These are phyloP conservation scores for Monosporascus sp. DNA, from an alignment of 2,329 filamentous ascomycete species.

Conservation along the genomic window DNA sequence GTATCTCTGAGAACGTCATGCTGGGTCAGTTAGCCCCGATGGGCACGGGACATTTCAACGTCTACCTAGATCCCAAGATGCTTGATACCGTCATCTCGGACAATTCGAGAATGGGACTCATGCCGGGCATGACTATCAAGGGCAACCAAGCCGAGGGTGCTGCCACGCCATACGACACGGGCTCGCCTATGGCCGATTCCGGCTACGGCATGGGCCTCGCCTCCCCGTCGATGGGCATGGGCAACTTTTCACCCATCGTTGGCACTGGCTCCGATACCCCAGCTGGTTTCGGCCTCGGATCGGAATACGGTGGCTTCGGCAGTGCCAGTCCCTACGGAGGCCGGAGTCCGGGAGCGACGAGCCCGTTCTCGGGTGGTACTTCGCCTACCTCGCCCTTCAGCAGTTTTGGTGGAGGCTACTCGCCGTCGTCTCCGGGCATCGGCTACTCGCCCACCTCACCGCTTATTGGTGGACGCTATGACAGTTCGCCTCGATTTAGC, in stretches of 20 bases:
- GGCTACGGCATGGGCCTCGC: conserved; percentile 57
- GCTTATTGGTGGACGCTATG: conserved; percentile 51
- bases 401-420: conserved; percentile 56
- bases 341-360: conserved; percentile 65
- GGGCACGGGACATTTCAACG: conserved; percentile 93
- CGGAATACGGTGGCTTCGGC: conserved; percentile 52
- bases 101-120: conserved; percentile 78
- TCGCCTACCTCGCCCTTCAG: conserved; percentile 63
- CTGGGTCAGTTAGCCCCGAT: conserved; percentile 94
- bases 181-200: conserved; percentile 71
- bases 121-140: conserved; percentile 74
- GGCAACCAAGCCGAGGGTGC: conserved; percentile 73
- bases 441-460: conserved; percentile 76
- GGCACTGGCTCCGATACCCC: conserved; percentile 67
- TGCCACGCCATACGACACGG: conserved; percentile 89
- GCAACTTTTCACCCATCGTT: conserved; percentile 73
- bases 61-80: conserved; percentile 91
- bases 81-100: conserved; percentile 91
- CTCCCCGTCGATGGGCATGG: conserved; percentile 50
- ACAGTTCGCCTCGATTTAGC: conserved; percentile 58
- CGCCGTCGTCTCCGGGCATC: conserved; percentile 69
- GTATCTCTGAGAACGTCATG: conserved; percentile 98
- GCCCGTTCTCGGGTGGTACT: conserved; percentile 66
- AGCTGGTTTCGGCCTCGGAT: conserved; percentile 62
- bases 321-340: conserved; percentile 61